Percentiles rank a stretch among this genome's conserved stretches.
These are phyloP conservation scores for Citrus sinensis DNA, from an alignment of 345 rosid species.

Conservation along the genomic window DVS_A1.0 CM039165.1:8966001-8966500, in stretches of 20 bases:
- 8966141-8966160: slow-evolving; percentile 88
- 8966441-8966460: slow-evolving; percentile 86
- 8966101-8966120: slow-evolving; percentile 85
- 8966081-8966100: slow-evolving; percentile 86
- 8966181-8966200: slow-evolving; percentile 73
- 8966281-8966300: slow-evolving; percentile 99
- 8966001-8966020: slow-evolving; percentile 81
- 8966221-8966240: slow-evolving; percentile 64
- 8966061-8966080: slow-evolving; percentile 78
- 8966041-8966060: slow-evolving; percentile 90
- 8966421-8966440: slow-evolving; percentile 91
- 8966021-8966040: slow-evolving; percentile 83
- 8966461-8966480: slow-evolving; percentile 67
- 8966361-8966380: slow-evolving; percentile 52
- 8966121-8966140: slow-evolving; percentile 82
- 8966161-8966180: slow-evolving; percentile 95
- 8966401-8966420: slow-evolving; percentile 90
- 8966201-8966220: slow-evolving; percentile 75
- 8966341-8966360: slow-evolving; percentile 63
- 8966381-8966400: slow-evolving; percentile 43
- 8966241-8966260: slow-evolving; percentile 52
- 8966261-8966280: slow-evolving; percentile 53
- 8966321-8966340: slow-evolving; percentile 85
- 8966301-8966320: slow-evolving; percentile 88
- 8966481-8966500: slow-evolving; percentile 76